Base-by-base conservation (phyloP, 208 protist genomes). In the Hexamita inflata region DNA sequence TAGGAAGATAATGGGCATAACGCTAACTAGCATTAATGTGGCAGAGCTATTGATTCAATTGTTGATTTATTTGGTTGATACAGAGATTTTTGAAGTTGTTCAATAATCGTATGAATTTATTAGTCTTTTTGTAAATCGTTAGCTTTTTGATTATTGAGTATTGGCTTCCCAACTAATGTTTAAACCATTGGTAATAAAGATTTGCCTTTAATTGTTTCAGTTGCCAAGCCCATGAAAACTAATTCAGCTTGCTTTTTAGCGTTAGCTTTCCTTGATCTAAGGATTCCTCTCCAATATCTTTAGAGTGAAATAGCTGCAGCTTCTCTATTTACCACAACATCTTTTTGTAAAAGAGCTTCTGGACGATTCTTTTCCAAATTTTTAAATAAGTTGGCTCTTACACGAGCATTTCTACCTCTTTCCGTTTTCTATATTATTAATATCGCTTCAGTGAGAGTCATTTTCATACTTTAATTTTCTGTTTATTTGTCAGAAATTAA, bases 361-460 rank as follows among this genome's bases (percentile, higher is more conserved):
- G 64, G 35, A 11, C 38, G 2, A 7, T 9, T 38, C 35, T 70
- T 70, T 38, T 45, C 38, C 19, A 70, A 45, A n/a, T 70, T 34
- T 4, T 45, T 7, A 19, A 70, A 7, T 2, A 70, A 34, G 4
- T 70, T 70, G 11, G 64, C 64, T 4, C 64, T 7, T 15, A 70
- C 19, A 49, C 64, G n/a, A 15, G 64, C 64, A 4, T 7, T 38
- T 42, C 64, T 7, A 19, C 64, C 64, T 32, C 64, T 7, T 34
- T 70, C 64, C 9, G 32, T 34, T 2, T 34, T 2, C 40, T 70
- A 34, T 9, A 70, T 13, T 9, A 70, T n/a, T 42, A 70, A 38
- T 32, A 70, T 70, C 34, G 64, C 64, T 32, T 70, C 35, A 45
- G 11, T 34, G 64, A 70, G 32, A 57, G 34, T 45, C 38, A 70